Conservation (phyloP, 257 asterid species). For the Lithospermum erythrorhizon region DNA sequence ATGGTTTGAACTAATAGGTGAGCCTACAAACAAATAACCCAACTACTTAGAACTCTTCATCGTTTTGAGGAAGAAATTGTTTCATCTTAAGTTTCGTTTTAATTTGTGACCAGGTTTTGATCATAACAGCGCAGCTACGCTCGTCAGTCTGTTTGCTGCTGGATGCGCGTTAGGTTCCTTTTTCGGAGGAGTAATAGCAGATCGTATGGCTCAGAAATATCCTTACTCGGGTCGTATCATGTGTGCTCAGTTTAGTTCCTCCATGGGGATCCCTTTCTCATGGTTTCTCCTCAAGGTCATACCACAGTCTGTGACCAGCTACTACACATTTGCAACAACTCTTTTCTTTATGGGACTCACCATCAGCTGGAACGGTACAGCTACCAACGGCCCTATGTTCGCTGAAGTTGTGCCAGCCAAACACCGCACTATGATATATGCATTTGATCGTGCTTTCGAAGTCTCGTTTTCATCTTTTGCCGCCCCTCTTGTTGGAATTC, state of each 20-base stretch:
- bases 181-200: conserved; percentile 83
- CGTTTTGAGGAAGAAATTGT: not conserved
- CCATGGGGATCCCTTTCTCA: conserved; percentile 91
- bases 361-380: conserved; percentile 91
- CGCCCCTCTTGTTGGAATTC: conserved; percentile 86
- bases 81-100: not conserved
- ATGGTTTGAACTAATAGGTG: conserved; percentile 93
- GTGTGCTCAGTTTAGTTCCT: conserved; percentile 91
- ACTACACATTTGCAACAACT: conserved; percentile 48
- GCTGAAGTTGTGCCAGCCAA: conserved; percentile 93
- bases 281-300: conserved; percentile 59
- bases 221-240: conserved; percentile 72
- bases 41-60: not conserved
- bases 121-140: conserved; percentile 70
- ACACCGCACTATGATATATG: conserved; percentile 92
- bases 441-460: conserved; percentile 88
- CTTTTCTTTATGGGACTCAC: conserved; percentile 80
- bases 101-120: conserved; percentile 57
- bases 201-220: conserved; percentile 49
- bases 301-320: conserved; percentile 59
- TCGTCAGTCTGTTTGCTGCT: conserved; percentile 77
- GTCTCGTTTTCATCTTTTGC: conserved; percentile 89
- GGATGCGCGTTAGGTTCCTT: conserved; percentile 93
- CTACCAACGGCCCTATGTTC: conserved; percentile 86
- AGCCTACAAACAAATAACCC: conserved; percentile 11